Evolutionary conservation across 495 filamentous ascomycete species (phyloP), one percentile per base, ranked within the genome.

Genomic region (Friedmanniomyces endolithicus): DNA sequence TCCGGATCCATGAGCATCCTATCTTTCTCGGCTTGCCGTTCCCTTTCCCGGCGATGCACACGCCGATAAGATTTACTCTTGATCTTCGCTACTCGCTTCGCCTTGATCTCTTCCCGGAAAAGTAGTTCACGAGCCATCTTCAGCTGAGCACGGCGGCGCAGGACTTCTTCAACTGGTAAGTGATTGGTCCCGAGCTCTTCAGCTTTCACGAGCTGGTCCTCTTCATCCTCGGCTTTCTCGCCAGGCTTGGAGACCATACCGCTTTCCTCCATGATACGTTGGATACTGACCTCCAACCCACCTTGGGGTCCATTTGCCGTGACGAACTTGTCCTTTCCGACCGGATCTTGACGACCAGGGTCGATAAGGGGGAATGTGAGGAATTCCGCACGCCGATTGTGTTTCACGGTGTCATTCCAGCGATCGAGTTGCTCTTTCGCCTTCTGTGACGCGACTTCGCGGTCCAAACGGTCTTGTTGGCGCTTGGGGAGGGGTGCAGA

Each of bases 71-170:
- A 78, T 64, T 95, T 97, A 62, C 84, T 89, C 73, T 98, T 98
- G 67, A 98, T 98, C 73, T 96, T 97, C 69, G 95, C 95, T 68
- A 98, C 85, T 2, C 92, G 83, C 70, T 90, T 95, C 3, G 88
- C 78, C 50, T 87, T 81, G 0, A 83, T 78, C 67, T 94, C 85
- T 66, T 98, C 94, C n/a, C 90, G 78, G 55, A 94, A 95, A 46
- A 94, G 72, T 6, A 96, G 70, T 59, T 97, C 92, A 53, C 94
- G 74, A 51, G 85, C 80, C 59, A 78, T 83, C 11, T 90, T 82
- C 27, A 94, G 75, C 63, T 95, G 83, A 8, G 82, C 81, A 33
- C 81, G 76, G 1, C 88, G 75, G 19, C 81, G 81, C 64, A 83
- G 79, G 16, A 87, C 82, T 60, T 94, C 88, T 62, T 79, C 81